Evolutionary conservation across 1,284 basidiomycete species (phyloP), one percentile per base, ranked within the genome.

Genomic region (Cutaneotrichosporon sp.): DNA sequence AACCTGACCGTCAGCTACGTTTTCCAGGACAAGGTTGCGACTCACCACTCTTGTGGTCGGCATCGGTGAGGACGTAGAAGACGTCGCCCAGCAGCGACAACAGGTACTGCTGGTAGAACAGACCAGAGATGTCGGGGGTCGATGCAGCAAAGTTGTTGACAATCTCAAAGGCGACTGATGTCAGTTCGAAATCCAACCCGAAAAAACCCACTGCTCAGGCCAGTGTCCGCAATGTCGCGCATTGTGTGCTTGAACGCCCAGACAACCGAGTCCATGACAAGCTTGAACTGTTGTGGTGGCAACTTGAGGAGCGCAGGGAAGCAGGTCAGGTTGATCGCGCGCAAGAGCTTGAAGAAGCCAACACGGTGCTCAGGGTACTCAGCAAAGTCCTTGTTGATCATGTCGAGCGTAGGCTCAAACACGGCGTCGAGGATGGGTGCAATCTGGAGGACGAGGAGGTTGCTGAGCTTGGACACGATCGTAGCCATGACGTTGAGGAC

Each of bases 171-270:
- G 91, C 93, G 78, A 99, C 58, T 60, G 95, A 26, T 30, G 58
- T 60, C 26, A 60, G 58, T 31, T 31, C 5, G 7, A 21, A 8
- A 18, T 7, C 13, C n/a, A 18, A 34, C 31, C 1, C 16, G 11
- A 34, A 34, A n/a, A 30, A 22, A 42, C 58, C 53, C 50, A 60
- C 58, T 93, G 78, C 90, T 92, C 68, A 97, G 80, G 60, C 96
- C 96, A 40, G 89, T 92, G 79, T 99, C 97, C 31, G 95, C 92
- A 72, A 99, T 98, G 81, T 99, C 97, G 62, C 97, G 88, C 92
- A 97, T 97, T 18, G 94, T 97, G 83, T 99, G 97, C 82, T 99
- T 99, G 85, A 99, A 97, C 14, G 94, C 96, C 97, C 97, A 99
- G 61, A 97, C 91, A 70, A 98, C 91, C 70, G 93, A 95, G 81